Base-by-base conservation (phyloP, 495 filamentous ascomycete species). In the Cercophora samala region DNA sequence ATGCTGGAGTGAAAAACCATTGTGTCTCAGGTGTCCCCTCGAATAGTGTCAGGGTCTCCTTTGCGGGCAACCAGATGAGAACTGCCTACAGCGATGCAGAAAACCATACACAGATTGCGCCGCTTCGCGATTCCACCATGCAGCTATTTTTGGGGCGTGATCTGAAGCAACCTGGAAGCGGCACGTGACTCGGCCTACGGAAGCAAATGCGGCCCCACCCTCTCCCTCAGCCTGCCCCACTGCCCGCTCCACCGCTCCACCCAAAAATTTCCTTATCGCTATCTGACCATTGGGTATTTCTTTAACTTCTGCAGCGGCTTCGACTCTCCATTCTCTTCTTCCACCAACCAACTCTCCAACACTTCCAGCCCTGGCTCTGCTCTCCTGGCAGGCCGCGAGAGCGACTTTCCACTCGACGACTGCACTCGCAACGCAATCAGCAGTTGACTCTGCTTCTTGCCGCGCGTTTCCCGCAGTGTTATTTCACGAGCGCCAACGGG, bases 241-340 rank as follows among this genome's bases (percentile, higher is more conserved):
- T 8, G 53, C 18, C 9, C 5, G 6, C 53, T 18, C 53, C n/a
- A 19, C 53, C 5, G 53, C 5, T 56, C 53, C 53, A 56, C 53
- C 53, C 22, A 56, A 56, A 56, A 56, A 56, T 21, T 56, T 56
- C n/a, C 53, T 56, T 56, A 56, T 56, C 53, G 53, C 53, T 56
- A 56, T 56, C 53, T 56, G 53, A 19, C 19, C n/a, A 23, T 21
- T 56, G 53, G 53, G 53, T 56, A 56, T 56, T 21, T 56, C 53
- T 56, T 21, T 4, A 56, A 23, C 53, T 56, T 56, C 22, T 22
- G 53, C 53, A 23, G 53, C 53, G 11, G 53, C n/a, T 56, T 56
- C n/a, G 22, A 23, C 53, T 8, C 18, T 23, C n/a, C 21, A 56
- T 56, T 56, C 53, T 56, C 22, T 56, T 23, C 53, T 56, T 56